These are phyloP conservation scores for Ziziphus jujuba DNA, from an alignment of 306 rosid genomes.

Conservation along the genomic window DNA sequence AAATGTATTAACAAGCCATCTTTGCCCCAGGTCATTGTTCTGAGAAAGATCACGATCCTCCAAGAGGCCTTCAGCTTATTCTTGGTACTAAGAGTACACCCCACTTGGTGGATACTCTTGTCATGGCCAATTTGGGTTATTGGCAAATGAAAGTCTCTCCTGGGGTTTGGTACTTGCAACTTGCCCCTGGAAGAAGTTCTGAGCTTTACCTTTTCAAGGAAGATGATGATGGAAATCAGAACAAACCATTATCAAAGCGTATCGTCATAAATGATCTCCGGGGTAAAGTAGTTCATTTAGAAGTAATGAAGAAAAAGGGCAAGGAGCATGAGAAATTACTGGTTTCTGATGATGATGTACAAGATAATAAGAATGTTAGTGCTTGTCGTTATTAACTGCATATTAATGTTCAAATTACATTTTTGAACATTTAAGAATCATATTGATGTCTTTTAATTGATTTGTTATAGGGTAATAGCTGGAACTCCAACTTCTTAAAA, in stretches of 20 bases:
- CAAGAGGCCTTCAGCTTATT: slow-evolving; percentile 93
- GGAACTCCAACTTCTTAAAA: slow-evolving; percentile 85
- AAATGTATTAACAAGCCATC: slow-evolving; percentile 24
- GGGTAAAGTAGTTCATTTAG: slow-evolving; percentile 93
- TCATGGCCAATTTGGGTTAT: slow-evolving; percentile 98
- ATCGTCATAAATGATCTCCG: slow-evolving; percentile 80
- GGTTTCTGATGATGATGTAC: slow-evolving; percentile 54
- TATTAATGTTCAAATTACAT: background rate
- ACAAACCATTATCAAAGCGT: slow-evolving; percentile 61
- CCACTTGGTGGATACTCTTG: slow-evolving; percentile 94
- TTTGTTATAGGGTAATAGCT: slow-evolving; percentile 59
- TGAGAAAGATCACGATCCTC: slow-evolving; percentile 91
- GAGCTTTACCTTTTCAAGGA: slow-evolving; percentile 84
- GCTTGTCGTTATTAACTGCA: slow-evolving; percentile 12
- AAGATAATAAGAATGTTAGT: slow-evolving; percentile 62
- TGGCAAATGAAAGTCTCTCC: slow-evolving; percentile 99
- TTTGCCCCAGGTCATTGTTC: slow-evolving; percentile 85
- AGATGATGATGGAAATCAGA: slow-evolving; percentile 53
- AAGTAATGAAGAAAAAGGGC: slow-evolving; percentile 84
- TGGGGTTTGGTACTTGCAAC: slow-evolving; percentile 98
- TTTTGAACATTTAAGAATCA: background rate
- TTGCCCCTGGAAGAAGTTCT: slow-evolving; percentile 97
- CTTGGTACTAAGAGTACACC: slow-evolving; percentile 86
- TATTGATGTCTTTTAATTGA: slow-evolving; percentile 6
- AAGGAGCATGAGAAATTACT: slow-evolving; percentile 86